Evolutionary conservation across 768 basidiomycete species (phyloP).

Genomic region (Kwoniella newhampshirensis): DNA sequence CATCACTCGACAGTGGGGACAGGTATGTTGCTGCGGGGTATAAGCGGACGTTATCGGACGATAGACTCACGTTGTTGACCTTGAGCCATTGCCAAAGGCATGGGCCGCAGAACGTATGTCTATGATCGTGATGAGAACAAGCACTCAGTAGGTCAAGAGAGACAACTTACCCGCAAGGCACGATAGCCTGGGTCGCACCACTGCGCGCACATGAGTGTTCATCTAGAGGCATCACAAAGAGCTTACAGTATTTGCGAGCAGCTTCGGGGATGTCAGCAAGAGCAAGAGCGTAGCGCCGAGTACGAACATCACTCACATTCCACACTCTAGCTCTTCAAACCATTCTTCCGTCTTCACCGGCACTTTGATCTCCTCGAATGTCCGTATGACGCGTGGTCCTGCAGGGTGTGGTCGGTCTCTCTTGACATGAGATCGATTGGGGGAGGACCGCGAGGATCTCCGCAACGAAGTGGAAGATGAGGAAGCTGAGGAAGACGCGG

Average conservation of each 20-base stretch:
- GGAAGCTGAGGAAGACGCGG: too few species aligned
- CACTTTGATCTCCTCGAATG: slow-evolving; percentile 42
- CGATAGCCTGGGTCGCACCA: slow-evolving; percentile 37
- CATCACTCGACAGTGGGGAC: slow-evolving; percentile 41
- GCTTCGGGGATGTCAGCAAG: slow-evolving; percentile 14
- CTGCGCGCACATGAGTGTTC: slow-evolving; percentile 14
- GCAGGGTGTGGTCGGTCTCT: not conserved
- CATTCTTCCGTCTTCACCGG: slow-evolving; percentile 38
- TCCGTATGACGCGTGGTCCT: slow-evolving; percentile 30
- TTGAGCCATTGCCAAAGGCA: slow-evolving; percentile 47
- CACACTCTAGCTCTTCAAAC: slow-evolving; percentile 49
- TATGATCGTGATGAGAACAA: slow-evolving; percentile 3
- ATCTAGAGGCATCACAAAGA: not conserved
- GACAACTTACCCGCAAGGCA: slow-evolving; percentile 44
- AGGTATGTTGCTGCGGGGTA: slow-evolving; percentile 31
- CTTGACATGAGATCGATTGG: too few species aligned
- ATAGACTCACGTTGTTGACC: slow-evolving; percentile 29
- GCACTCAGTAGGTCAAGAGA: not conserved
- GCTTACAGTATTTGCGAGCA: slow-evolving; percentile 44
- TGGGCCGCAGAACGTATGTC: slow-evolving; percentile 46
- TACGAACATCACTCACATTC: slow-evolving; percentile 36
- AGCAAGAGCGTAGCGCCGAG: not conserved
- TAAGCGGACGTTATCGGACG: not conserved
- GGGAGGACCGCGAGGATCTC: too few species aligned
- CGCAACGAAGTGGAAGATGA: too few species aligned